phyloP scores from a whole-genome alignment of 192 early-diverging fungal genomes.

The Backusella parvicylindrica region DNA sequence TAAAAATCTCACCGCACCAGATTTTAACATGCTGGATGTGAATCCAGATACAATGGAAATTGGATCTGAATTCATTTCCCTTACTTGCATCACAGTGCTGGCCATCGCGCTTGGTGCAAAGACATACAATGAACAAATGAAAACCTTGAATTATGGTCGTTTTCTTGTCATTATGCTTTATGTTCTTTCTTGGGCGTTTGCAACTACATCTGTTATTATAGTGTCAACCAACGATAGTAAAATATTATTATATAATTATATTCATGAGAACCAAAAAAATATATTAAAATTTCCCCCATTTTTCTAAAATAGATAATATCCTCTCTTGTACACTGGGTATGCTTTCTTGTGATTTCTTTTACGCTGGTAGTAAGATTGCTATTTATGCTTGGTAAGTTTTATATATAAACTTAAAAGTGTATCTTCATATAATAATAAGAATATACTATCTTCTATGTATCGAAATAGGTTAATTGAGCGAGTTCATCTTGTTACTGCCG shows the following conservation, averaged over 20 bases:
- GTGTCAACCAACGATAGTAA: constrained; percentile 45
- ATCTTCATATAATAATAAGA: no score
- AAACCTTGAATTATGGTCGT: constrained; percentile 42
- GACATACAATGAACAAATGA: constrained; percentile 33
- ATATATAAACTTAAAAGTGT: background rate
- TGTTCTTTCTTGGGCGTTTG: constrained; percentile 40
- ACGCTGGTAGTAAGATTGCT: constrained; percentile 39
- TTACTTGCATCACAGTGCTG: constrained; percentile 40
- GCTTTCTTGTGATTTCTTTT: constrained; percentile 38
- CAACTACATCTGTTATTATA: constrained; percentile 33
- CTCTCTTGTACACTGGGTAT: constrained; percentile 40
- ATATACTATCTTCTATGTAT: no score
- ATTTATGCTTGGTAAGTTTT: constrained; percentile 32
- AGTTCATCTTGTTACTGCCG: constrained; percentile 30
- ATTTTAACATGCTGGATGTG: background rate
- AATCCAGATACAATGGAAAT: constrained; percentile 30
- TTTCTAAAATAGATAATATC: constrained; percentile 19
- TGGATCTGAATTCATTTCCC: constrained; percentile 36
- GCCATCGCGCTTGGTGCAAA: constrained; percentile 40
- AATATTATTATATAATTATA: background rate
- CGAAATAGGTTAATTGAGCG: constrained; percentile 22
- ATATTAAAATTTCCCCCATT: background rate
- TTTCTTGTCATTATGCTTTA: constrained; percentile 41
- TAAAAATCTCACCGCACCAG: background rate
- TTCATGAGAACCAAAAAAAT: background rate